These are phyloP conservation scores for Ochromonas danica DNA, from an alignment of 108 stramenopile species.

Conservation along the genomic window DNA sequence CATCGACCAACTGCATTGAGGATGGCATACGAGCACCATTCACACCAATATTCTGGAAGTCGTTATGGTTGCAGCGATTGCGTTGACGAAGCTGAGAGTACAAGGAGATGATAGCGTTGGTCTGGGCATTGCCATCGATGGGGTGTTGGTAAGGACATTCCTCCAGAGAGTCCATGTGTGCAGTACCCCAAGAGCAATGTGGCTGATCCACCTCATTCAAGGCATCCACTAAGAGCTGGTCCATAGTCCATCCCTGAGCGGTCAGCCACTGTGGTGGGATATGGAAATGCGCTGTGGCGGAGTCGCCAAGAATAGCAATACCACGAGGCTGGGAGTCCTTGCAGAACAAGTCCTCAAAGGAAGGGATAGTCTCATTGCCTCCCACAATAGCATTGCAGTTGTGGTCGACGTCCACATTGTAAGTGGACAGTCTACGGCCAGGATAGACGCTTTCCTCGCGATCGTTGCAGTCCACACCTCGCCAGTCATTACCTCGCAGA, in stretches of 20 bases:
- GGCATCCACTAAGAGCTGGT: conserved; percentile 5
- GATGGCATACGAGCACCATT: conserved; percentile 40
- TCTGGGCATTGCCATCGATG: neutral
- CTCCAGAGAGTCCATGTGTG: neutral
- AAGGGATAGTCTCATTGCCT: neutral
- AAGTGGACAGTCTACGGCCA: neutral
- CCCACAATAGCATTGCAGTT: conserved; percentile 43
- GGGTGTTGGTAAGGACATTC: conserved; percentile 27
- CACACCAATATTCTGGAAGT: conserved; percentile 38
- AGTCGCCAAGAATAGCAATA: conserved; percentile 35
- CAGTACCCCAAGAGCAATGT: conserved; percentile 38
- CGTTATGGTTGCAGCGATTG: conserved; percentile 38
- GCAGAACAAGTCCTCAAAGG: conserved; percentile 39
- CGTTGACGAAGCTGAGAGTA: neutral
- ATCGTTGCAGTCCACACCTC: conserved; percentile 38
- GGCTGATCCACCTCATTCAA: conserved; percentile 38
- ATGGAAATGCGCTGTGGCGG: conserved; percentile 38
- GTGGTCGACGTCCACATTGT: conserved; percentile 25
- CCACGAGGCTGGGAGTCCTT: conserved; percentile 19
- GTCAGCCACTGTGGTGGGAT: conserved; percentile 38
- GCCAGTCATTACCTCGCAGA: conserved; percentile 35
- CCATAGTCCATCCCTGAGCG: conserved; percentile 14
- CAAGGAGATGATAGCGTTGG: neutral
- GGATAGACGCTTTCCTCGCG: conserved; percentile 17
- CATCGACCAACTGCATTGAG: neutral